These are phyloP conservation scores for Taphrina populina DNA, from an alignment of 1,139 yeast genomes.

Conservation along the genomic window DNA sequence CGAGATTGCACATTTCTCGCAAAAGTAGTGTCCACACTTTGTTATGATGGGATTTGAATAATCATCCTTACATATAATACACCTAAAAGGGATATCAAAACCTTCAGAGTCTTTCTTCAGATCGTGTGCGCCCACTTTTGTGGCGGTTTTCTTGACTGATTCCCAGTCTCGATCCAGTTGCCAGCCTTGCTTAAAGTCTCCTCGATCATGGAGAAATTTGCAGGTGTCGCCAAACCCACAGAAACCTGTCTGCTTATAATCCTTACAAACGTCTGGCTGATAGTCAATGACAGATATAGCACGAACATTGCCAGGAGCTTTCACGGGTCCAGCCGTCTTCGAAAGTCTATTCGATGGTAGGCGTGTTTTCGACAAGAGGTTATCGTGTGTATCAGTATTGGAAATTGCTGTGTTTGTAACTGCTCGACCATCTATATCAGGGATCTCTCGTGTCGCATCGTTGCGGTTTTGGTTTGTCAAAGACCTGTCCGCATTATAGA, in stretches of 20 bases:
- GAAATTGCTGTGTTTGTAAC: too few relatives aligned
- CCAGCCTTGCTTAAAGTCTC: constrained; percentile 75
- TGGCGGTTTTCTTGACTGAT: constrained; percentile 40
- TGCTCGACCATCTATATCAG: constrained; percentile 34
- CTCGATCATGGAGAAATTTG: constrained; percentile 68
- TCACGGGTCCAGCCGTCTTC: constrained; percentile 46
- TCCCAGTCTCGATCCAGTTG: constrained; percentile 76
- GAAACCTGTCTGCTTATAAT: constrained; percentile 84
- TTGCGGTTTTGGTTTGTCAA: constrained; percentile 3
- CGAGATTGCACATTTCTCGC: constrained; percentile 61
- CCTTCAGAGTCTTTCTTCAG: constrained; percentile 33
- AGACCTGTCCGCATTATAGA: constrained; percentile 6
- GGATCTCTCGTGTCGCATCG: constrained; percentile 29
- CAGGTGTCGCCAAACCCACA: constrained; percentile 99
- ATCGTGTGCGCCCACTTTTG: neutral
- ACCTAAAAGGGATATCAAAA: constrained; percentile 57
- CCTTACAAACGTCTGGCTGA: constrained; percentile 94
- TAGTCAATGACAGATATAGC: constrained; percentile 81
- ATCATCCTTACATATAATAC: constrained; percentile 61
- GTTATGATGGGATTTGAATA: constrained; percentile 63
- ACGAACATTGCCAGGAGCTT: constrained; percentile 57
- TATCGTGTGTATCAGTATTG: too few relatives aligned
- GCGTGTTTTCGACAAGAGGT: too few relatives aligned
- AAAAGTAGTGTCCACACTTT: constrained; percentile 64
- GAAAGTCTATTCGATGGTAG: constrained; percentile 29